Base-by-base conservation (phyloP, 441 rosid genomes). In the Hura crepitans region DNA sequence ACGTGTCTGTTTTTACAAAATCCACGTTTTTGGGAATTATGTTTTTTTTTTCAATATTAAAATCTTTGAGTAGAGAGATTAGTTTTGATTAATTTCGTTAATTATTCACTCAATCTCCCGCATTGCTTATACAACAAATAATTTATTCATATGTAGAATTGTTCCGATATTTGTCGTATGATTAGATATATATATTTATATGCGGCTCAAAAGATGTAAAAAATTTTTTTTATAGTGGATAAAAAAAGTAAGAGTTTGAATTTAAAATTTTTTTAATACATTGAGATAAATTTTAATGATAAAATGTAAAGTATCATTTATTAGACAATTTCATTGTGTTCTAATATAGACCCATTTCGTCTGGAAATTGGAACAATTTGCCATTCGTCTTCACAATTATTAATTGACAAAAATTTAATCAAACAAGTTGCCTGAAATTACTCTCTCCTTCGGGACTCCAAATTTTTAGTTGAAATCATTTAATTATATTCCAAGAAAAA, bases 1-100 rank as follows among this genome's bases (percentile, higher is more conserved):
- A n/a, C 10, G 17, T 49, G 7, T 49, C 20, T 13, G 53, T 39
- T 39, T 25, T 31, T 13, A 25, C 10, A 27, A 20, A 43, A 23
- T 45, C n/a, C 67, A 63, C 67, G 54, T 63, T 45, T 45, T 43
- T 15, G n/a, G 54, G 50, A 22, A 11, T n/a, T 30, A 25, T 64
- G 20, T 46, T 45, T 42, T 35, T 33, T 33, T 33, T 35, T 35
- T 35, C 4, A 35, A 4, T 35, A 3, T 8, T 8, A 35, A 35
- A 4, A 35, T 35, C 6, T 35, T 35, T 39, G 43, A 11, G 43
- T 62, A 13, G 30, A 12, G 50, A 18, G 31, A 30, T 53, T 53
- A 4, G 30, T 53, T 20, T 20, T n/a, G 17, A 15, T 2, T 45
- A 35, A 35, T 43, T 42, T 28, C 7, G 18, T 65, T 23, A 13